phyloP scores from a whole-genome alignment of 2,329 filamentous ascomycete genomes.

The Chrysoporthe austroafricana region DNA sequence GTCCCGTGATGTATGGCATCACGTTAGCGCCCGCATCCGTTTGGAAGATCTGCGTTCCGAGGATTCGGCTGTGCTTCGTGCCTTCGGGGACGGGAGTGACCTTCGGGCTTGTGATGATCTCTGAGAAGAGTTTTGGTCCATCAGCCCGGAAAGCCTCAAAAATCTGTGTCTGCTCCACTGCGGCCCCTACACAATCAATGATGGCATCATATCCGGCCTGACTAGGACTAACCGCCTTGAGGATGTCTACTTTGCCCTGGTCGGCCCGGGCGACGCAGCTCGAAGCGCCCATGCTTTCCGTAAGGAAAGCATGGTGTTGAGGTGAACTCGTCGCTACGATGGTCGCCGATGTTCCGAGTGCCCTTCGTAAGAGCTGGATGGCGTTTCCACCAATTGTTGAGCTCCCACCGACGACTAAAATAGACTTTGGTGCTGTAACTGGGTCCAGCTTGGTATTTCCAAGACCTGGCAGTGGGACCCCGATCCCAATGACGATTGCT shows the following conservation, averaged over 20 bases:
- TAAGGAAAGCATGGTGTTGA: constrained; percentile 32
- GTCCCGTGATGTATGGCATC: constrained; percentile 31
- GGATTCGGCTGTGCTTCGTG: constrained; percentile 32
- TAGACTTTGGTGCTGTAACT: constrained; percentile 30
- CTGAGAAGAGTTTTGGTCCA: constrained; percentile 37
- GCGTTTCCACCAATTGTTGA: constrained; percentile 39
- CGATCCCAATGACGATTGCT: constrained; percentile 33
- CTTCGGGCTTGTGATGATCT: constrained; percentile 36
- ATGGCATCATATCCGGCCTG: constrained; percentile 40
- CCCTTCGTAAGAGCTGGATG: constrained; percentile 42
- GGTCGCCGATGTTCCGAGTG: constrained; percentile 33
- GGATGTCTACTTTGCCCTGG: constrained; percentile 26
- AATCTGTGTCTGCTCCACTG: constrained; percentile 31
- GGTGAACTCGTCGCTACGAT: constrained; percentile 41
- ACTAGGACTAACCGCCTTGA: constrained; percentile 32
- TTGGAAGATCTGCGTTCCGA: constrained; percentile 33
- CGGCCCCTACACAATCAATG: constrained; percentile 39
- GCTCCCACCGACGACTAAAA: constrained; percentile 43
- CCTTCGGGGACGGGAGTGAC: constrained; percentile 34
- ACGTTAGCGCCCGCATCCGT: constrained; percentile 31
- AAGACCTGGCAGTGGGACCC: constrained; percentile 35
- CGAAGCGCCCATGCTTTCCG: constrained; percentile 31
- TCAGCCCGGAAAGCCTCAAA: constrained; percentile 34
- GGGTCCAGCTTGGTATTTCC: constrained; percentile 4
- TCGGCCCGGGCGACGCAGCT: constrained; percentile 29